These are phyloP conservation scores for Alisma plantagoaquatica DNA, from an alignment of 106 monocot species.

Conservation along the genomic window DNA sequence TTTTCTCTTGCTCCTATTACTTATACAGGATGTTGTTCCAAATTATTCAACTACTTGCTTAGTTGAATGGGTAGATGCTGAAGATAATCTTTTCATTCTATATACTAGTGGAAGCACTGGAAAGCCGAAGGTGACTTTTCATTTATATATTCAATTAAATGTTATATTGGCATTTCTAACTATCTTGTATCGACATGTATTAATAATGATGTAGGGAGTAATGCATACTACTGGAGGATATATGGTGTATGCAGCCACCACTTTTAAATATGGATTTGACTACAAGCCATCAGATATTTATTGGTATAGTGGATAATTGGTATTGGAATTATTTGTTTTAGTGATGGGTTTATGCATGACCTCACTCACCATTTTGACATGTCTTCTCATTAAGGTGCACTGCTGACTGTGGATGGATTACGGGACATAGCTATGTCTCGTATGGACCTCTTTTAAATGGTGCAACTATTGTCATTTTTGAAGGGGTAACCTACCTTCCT, in stretches of 20 bases:
- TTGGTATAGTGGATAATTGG: conserved; percentile 38
- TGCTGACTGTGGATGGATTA: conserved; percentile 99
- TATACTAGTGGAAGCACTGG: conserved; percentile 99
- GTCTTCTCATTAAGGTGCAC: conserved; percentile 67
- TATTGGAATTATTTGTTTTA: conserved; percentile 2
- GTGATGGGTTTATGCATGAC: not conserved
- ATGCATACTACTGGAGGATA: conserved; percentile 96
- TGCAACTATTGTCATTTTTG: conserved; percentile 82
- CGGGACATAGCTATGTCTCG: conserved; percentile 96
- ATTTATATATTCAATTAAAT: not conserved
- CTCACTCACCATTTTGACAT: conserved; percentile 5
- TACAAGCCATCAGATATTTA: conserved; percentile 93
- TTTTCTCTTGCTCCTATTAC: not conserved
- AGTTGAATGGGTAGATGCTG: conserved; percentile 99
- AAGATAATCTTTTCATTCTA: conserved; percentile 92
- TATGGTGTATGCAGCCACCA: conserved; percentile 94
- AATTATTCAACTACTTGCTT: conserved; percentile 61
- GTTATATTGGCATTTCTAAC: not conserved
- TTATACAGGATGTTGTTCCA: conserved; percentile 75
- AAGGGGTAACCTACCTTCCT: conserved; percentile 72
- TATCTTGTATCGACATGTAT: not conserved
- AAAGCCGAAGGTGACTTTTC: conserved; percentile 75
- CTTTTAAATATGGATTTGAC: conserved; percentile 99
- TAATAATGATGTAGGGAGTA: conserved; percentile 56
- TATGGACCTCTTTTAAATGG: conserved; percentile 99